phyloP scores from a whole-genome alignment of 805 yeast species.

The Kuraishia capsulata region DNA sequence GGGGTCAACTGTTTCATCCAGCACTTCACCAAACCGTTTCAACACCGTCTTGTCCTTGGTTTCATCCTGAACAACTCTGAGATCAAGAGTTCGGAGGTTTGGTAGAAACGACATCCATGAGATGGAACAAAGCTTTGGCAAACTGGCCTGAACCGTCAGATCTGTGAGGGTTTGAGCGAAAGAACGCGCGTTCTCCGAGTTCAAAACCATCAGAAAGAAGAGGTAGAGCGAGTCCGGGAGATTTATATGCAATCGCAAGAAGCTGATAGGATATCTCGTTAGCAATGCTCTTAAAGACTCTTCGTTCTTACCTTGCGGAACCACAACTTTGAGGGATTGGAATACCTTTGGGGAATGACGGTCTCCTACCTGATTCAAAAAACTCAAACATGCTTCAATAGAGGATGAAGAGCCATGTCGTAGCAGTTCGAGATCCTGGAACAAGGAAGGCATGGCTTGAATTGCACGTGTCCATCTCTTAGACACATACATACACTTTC shows the following conservation, averaged over 20 bases:
- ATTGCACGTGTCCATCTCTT: conserved; percentile 1
- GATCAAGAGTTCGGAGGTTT: neutral
- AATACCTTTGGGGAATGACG: neutral
- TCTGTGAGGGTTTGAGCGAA: neutral
- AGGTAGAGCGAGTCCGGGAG: neutral
- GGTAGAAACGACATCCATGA: neutral
- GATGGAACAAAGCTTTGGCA: neutral
- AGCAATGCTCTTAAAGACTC: neutral
- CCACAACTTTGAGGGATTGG: neutral
- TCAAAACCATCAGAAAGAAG: neutral
- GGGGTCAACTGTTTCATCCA: neutral
- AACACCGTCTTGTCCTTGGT: neutral
- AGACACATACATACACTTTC: neutral
- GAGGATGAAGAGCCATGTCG: neutral
- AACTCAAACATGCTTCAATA: neutral
- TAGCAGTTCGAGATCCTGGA: neutral
- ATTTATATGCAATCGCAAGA: neutral
- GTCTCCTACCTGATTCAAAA: neutral
- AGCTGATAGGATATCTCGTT: neutral
- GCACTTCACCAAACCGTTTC: neutral
- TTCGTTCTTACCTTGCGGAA: neutral
- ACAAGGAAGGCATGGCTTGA: neutral
- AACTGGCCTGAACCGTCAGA: conserved; percentile 1
- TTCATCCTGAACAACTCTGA: conserved; percentile 2
- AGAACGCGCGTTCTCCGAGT: neutral